These are phyloP conservation scores for Beauveria brongniartii DNA, from an alignment of 2,329 filamentous ascomycete species.

Conservation along the genomic window DNA sequence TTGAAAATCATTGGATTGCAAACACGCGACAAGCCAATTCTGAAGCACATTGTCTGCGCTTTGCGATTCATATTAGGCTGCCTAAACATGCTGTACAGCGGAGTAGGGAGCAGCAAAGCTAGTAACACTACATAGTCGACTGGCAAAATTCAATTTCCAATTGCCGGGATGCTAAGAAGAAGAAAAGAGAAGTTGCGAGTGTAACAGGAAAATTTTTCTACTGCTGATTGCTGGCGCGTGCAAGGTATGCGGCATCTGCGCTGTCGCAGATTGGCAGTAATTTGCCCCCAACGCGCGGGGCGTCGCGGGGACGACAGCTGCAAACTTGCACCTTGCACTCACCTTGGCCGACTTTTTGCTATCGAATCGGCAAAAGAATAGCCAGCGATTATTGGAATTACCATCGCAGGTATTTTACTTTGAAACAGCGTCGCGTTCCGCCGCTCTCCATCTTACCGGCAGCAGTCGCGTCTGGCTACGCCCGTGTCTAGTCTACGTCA, in stretches of 20 bases:
- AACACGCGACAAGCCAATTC: too few species aligned
- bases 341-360: neutral
- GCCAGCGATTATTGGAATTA: neutral
- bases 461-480: neutral
- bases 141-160: too few species aligned
- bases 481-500: neutral
- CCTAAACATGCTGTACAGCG: too few species aligned
- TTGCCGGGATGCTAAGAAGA: too few species aligned
- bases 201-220: neutral
- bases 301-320: neutral
- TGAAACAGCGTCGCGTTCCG: neutral
- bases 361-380: neutral
- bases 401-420: neutral
- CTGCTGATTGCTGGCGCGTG: neutral
- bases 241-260: neutral
- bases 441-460: neutral
- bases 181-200: neutral
- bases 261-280: neutral
- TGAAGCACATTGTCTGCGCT: too few species aligned
- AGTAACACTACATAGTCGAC: too few species aligned
- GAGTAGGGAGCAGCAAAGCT: too few species aligned
- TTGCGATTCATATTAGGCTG: too few species aligned
- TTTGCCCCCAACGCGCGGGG: neutral
- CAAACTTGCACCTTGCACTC: constrained; percentile 2
- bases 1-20: too few species aligned